A percentile compares a stretch with the other conserved stretches of the same genome.
These are phyloP conservation scores for Bipolaris gigantea DNA, from an alignment of 2,329 filamentous ascomycete genomes.

Conservation along the genomic window DNA sequence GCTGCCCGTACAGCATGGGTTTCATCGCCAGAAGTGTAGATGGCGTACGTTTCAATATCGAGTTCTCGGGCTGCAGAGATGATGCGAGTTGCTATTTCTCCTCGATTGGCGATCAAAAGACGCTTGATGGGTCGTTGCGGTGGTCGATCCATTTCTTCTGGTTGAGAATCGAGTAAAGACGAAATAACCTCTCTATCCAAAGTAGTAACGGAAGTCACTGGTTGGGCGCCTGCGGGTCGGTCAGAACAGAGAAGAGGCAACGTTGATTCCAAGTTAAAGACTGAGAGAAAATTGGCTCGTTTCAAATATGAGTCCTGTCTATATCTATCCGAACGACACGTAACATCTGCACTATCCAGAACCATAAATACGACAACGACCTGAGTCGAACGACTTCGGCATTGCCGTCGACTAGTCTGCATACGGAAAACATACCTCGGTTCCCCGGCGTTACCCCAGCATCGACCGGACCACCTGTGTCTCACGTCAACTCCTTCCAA, in stretches of 20 bases:
- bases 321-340: background rate
- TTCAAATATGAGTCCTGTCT: background rate
- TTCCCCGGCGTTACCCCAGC: conserved; percentile 22
- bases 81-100: conserved; percentile 66
- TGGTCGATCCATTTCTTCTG: conserved; percentile 27
- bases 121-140: conserved; percentile 49
- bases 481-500: conserved; percentile 9
- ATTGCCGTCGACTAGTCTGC: background rate
- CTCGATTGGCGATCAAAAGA: conserved; percentile 61
- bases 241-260: too few species aligned
- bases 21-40: conserved; percentile 59
- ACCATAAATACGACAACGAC: too few species aligned
- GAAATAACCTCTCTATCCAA: background rate
- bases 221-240: too few species aligned
- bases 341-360: background rate
- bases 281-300: too few species aligned
- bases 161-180: background rate
- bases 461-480: conserved; percentile 2
- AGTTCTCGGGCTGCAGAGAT: conserved; percentile 63
- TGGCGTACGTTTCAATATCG: conserved; percentile 57
- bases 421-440: conserved; percentile 30
- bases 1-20: conserved; percentile 58
- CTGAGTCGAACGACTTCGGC: background rate
- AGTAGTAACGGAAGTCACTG: too few species aligned
- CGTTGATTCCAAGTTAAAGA: too few species aligned